Evolutionary conservation across 2,329 filamentous ascomycete genomes (phyloP).

Genomic region (Penicillium capsulatum): DNA sequence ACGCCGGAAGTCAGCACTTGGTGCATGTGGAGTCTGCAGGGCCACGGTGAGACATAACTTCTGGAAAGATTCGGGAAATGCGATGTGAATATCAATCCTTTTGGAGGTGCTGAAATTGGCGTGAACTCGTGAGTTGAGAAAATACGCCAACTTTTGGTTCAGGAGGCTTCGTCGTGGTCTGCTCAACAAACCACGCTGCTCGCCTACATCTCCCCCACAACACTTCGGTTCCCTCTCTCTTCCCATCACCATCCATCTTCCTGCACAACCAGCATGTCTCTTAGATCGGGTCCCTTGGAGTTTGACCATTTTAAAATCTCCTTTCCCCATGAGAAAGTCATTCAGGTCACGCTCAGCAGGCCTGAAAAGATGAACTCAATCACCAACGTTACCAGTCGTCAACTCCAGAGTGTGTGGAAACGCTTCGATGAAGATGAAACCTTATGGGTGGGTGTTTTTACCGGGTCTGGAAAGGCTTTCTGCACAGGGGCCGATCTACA

Average conservation of each 20-base stretch:
- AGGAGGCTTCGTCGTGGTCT: no score
- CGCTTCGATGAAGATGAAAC: slow-evolving; percentile 62
- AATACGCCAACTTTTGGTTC: no score
- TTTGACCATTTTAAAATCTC: slow-evolving; percentile 28
- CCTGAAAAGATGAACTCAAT: slow-evolving; percentile 42
- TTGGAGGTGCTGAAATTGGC: no score
- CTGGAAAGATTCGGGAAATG: no score
- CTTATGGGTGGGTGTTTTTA: slow-evolving; percentile 60
- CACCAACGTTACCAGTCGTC: slow-evolving; percentile 38
- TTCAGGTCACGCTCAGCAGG: slow-evolving; percentile 43
- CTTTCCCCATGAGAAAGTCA: slow-evolving; percentile 41
- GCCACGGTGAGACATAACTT: no score
- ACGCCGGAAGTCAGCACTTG: no score
- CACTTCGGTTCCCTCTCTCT: neutral
- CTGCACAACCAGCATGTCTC: slow-evolving; percentile 20
- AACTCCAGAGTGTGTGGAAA: slow-evolving; percentile 48
- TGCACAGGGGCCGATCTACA: slow-evolving; percentile 66
- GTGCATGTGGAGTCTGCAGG: no score
- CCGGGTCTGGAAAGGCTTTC: slow-evolving; percentile 61
- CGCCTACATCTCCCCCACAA: no score
- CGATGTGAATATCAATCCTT: no score
- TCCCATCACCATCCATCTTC: neutral
- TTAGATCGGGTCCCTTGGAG: slow-evolving; percentile 15
- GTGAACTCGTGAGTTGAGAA: no score
- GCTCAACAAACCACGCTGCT: no score